Base-by-base conservation (phyloP, 2,329 filamentous ascomycete genomes). In the Calcarisporium arbuscula region DNA sequence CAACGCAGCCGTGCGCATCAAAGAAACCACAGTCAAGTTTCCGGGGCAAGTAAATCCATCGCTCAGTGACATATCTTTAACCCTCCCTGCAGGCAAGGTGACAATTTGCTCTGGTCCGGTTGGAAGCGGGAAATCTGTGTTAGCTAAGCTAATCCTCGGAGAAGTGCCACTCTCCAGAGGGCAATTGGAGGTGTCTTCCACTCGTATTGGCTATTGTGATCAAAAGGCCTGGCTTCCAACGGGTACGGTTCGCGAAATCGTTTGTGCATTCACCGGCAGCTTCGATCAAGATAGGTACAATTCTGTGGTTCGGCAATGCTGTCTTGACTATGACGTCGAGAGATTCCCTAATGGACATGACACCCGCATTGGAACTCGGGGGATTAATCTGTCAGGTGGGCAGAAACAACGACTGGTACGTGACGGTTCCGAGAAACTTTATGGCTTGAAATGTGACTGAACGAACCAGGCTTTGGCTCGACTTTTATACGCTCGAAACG, bases 111-210 rank as follows among this genome's bases (percentile, higher is more conserved):
- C 50, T 1, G 53, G 54, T 5, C 38, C 50, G 6, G 47, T 46
- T 6, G 54, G 48, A 4, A 39, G 45, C 28, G 54, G 54, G 5
- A 58, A 57, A 30, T 47, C 53, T 2, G 43, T 41, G 2, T 29
- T 57, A 17, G 18, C 43, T 1, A 45, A 42, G 5, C 31, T 43
- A 1, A 42, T 59, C 9, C 19, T 48, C 4, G 43, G 43, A 3
- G 45, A 48, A 17, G 19, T 44, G 16, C 5, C 14, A 8, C 20
- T 29, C 5, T 17, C 31, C 5, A 25, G 28, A 6, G 46, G 46
- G 2, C 20, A 19, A 3, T 22, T 48, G 2, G 30, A 10, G 6
- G n/a, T 45, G 9, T 18, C 34, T 5, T 38, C 34, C 3, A 32
- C 17, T 6, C 28, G 19, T 2, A 44, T 45, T 19, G 45, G 35